Percentiles rank a stretch among this genome's conserved stretches.
Conservation (phyloP, 2,329 filamentous ascomycete genomes). For the Immersiporthe knoxdaviesiana region DNA sequence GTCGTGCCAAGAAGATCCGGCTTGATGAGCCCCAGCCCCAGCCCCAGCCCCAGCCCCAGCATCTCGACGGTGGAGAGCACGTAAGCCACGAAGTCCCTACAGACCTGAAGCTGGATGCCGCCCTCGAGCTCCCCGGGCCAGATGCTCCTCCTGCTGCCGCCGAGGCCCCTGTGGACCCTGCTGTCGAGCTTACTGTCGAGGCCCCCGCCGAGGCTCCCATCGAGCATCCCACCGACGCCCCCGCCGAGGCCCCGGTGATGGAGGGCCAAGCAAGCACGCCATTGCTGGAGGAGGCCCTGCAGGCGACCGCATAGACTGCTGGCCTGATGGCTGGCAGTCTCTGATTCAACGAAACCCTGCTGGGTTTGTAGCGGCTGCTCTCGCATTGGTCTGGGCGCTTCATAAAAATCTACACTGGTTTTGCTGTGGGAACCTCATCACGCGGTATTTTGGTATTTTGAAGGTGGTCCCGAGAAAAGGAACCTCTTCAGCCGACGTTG, state of each 20-base stretch:
- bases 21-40: conserved; percentile 35
- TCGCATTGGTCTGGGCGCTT: background rate
- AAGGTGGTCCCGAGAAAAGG: background rate
- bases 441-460: too few relatives aligned
- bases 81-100: background rate
- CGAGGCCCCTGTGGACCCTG: conserved; percentile 7
- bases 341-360: background rate
- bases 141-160: background rate
- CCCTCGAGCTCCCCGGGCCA: background rate
- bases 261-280: conserved; percentile 12
- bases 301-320: conserved; percentile 10
- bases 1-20: conserved; percentile 39
- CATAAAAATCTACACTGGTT: background rate
- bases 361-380: background rate
- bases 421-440: background rate
- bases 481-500: background rate
- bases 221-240: conserved; percentile 1
- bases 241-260: conserved; percentile 5
- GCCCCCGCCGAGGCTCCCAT: conserved; percentile 10
- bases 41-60: conserved; percentile 30
- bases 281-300: conserved; percentile 9
- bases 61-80: conserved; percentile 13
- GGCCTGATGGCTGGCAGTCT: background rate
- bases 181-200: conserved; percentile 4
- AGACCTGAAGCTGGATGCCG: conserved; percentile 6